phyloP scores from a whole-genome alignment of 106 monocot genomes.

The Cymbidium sinense region DNA sequence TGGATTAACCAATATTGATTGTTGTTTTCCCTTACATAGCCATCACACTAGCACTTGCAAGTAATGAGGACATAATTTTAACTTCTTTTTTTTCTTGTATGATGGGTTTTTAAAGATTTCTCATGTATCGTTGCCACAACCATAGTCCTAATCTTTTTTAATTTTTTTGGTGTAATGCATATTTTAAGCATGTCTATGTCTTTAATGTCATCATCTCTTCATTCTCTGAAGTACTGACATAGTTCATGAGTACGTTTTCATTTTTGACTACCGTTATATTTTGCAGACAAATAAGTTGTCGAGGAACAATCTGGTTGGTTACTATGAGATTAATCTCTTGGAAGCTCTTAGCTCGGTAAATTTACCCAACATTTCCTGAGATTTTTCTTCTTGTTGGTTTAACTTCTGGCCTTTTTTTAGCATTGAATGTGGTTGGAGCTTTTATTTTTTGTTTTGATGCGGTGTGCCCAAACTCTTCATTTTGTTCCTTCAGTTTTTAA shows the following conservation, averaged over 20 bases:
- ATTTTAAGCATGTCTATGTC: neutral
- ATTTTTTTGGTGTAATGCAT: neutral
- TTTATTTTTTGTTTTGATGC: neutral
- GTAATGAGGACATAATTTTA: neutral
- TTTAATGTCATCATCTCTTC: neutral
- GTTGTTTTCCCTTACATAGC: neutral
- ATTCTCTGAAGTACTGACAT: neutral
- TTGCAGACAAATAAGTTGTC: constrained; percentile 89
- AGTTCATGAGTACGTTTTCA: neutral
- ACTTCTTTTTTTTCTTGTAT: neutral
- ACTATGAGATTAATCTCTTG: constrained; percentile 81
- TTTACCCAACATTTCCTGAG: neutral
- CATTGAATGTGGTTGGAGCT: neutral
- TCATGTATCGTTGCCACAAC: neutral
- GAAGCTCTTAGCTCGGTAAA: constrained; percentile 66
- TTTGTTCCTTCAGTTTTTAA: neutral
- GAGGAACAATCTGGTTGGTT: constrained; percentile 84
- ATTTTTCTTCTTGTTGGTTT: neutral
- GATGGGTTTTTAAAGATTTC: neutral
- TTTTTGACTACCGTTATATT: constrained; percentile 1
- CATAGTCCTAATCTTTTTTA: neutral
- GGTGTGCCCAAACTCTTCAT: neutral
- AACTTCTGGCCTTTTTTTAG: neutral
- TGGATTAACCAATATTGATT: neutral
- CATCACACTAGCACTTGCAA: too few species aligned